These are phyloP conservation scores for Zychaea mexicana DNA, from an alignment of 371 early-diverging fungal genomes.

Conservation along the genomic window DNA sequence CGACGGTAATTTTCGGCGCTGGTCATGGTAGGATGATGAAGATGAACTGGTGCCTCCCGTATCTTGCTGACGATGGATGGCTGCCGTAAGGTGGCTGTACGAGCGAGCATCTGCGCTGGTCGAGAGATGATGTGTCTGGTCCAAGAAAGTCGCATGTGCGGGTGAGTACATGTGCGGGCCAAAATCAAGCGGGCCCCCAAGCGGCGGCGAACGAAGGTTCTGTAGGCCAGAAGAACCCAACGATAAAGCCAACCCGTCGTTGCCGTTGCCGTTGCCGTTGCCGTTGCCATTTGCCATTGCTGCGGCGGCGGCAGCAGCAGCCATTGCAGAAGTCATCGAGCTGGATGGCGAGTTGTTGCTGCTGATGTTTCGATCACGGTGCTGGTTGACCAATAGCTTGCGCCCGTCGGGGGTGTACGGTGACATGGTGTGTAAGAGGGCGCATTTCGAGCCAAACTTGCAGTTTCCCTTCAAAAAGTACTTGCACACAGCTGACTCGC, in stretches of 20 bases:
- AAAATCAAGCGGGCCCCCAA: constrained; percentile 19
- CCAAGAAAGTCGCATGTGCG: constrained; percentile 13
- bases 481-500: constrained; percentile 70
- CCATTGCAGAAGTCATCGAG: constrained; percentile 4
- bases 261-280: constrained; percentile 1
- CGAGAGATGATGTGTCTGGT: constrained; percentile 7
- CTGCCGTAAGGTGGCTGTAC: constrained; percentile 10
- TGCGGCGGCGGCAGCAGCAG: constrained; percentile 17
- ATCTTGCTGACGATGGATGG: constrained; percentile 15
- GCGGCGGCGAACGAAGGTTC: constrained; percentile 14
- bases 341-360: constrained; percentile 13
- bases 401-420: constrained; percentile 26
- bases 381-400: constrained; percentile 10
- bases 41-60: too few relatives aligned
- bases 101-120: constrained; percentile 15
- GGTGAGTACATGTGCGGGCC: constrained; percentile 20
- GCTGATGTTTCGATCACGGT: constrained; percentile 4
- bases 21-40: neutral
- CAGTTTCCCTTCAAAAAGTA: constrained; percentile 82
- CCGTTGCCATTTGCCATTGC: neutral
- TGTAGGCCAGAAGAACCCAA: neutral
- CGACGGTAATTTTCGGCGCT: neutral
- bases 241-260: neutral
- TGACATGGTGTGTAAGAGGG: constrained; percentile 60
- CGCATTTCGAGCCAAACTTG: constrained; percentile 81